A percentile compares a stretch with the other conserved stretches of the same genome.
Conservation (phyloP, 2,329 filamentous ascomycete genomes). For the Anthostomella pinea region DNA sequence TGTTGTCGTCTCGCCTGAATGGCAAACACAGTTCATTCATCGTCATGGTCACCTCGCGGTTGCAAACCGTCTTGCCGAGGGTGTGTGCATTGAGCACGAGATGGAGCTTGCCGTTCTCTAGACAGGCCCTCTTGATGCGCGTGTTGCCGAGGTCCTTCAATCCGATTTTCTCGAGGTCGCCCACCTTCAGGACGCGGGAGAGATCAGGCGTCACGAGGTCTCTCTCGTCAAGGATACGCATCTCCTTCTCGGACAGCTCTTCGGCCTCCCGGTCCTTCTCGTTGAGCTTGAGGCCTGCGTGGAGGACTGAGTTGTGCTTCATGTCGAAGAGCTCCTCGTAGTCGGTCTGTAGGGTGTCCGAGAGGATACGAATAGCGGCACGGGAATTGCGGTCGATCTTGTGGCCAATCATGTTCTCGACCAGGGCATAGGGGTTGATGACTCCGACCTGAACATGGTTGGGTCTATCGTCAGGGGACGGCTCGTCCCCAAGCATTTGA, state of each 20-base stretch:
- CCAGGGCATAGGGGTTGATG: slow-evolving; percentile 44
- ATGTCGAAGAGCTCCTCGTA: slow-evolving; percentile 48
- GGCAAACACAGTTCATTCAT: slow-evolving; percentile 40
- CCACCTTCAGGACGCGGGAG: slow-evolving; percentile 35
- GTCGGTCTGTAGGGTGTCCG: slow-evolving; percentile 43
- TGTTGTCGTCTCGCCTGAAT: slow-evolving; percentile 30
- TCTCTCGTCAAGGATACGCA: slow-evolving; percentile 39
- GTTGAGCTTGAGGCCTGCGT: slow-evolving; percentile 40
- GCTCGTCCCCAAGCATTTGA: slow-evolving; percentile 21
- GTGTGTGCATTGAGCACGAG: slow-evolving; percentile 36
- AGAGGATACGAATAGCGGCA: slow-evolving; percentile 34
- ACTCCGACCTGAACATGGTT: slow-evolving; percentile 38
- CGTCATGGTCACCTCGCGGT: slow-evolving; percentile 37
- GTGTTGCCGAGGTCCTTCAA: slow-evolving; percentile 36
- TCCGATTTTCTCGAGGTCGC: slow-evolving; percentile 39
- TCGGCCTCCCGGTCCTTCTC: slow-evolving; percentile 37
- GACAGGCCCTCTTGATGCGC: slow-evolving; percentile 38
- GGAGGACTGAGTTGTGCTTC: slow-evolving; percentile 41
- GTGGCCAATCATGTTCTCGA: slow-evolving; percentile 42
- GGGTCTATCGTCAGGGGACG: slow-evolving; percentile 35
- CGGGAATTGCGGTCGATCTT: slow-evolving; percentile 38
- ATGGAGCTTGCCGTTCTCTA: slow-evolving; percentile 45
- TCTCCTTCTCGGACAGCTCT: slow-evolving; percentile 36
- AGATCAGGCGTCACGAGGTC: slow-evolving; percentile 43
- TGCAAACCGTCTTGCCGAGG: slow-evolving; percentile 37